A percentile compares a stretch with the other conserved stretches of the same genome.
These are phyloP conservation scores for Fusarium cicatricum DNA, from an alignment of 2,329 filamentous ascomycete genomes.

Conservation along the genomic window DNA sequence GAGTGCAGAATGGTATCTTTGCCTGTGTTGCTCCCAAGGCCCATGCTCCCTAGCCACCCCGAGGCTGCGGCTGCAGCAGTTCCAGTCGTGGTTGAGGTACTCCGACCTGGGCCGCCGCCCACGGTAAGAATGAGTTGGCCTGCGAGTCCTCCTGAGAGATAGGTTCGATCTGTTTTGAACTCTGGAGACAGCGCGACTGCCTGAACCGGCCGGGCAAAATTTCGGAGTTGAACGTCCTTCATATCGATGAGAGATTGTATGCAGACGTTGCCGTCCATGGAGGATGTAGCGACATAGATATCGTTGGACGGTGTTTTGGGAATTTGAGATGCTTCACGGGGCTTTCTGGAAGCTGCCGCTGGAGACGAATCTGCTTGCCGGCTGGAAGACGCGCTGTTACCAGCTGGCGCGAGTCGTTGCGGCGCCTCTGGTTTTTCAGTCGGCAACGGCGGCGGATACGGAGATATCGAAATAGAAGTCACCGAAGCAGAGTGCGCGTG, in stretches of 20 bases:
- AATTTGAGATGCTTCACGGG: conserved; percentile 63
- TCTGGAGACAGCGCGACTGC: conserved; percentile 94
- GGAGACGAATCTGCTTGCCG: conserved; percentile 53
- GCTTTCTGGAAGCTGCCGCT: conserved; percentile 59
- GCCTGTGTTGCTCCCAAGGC: conserved; percentile 78
- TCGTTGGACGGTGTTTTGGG: conserved; percentile 84
- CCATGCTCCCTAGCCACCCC: conserved; percentile 91
- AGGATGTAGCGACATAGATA: conserved; percentile 92
- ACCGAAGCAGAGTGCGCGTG: conserved; percentile 93
- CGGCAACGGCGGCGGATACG: conserved; percentile 70
- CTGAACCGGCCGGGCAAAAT: conserved; percentile 93
- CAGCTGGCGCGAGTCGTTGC: conserved; percentile 48
- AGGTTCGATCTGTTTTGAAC: conserved; percentile 87
- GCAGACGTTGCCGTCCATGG: conserved; percentile 95
- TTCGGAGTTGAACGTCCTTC: conserved; percentile 89
- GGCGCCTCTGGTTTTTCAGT: conserved; percentile 54
- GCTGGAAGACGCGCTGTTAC: conserved; percentile 44
- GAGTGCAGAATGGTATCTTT: conserved; percentile 89
- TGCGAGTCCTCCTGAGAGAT: conserved; percentile 88
- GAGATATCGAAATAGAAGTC: conserved; percentile 89
- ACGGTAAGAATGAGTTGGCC: conserved; percentile 88
- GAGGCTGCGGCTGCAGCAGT: conserved; percentile 85
- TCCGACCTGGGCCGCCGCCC: conserved; percentile 80
- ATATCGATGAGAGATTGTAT: conserved; percentile 86
- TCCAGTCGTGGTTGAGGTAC: conserved; percentile 85